Evolutionary conservation across 2,329 filamentous ascomycete genomes (phyloP), one percentile per base, ranked within the genome.

Genomic region (Coccinonectria pachysandricola): DNA sequence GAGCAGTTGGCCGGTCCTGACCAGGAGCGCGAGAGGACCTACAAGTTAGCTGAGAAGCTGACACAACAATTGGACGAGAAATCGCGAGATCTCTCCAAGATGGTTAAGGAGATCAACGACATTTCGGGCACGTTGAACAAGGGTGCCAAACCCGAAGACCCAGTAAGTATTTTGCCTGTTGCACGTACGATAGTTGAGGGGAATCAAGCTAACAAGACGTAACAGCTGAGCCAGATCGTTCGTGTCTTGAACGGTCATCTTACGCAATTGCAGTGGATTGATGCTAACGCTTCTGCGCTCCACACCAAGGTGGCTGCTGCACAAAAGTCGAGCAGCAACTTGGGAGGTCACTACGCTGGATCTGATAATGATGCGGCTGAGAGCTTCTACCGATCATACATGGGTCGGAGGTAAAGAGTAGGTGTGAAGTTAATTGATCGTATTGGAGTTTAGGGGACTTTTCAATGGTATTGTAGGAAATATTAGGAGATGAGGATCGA

Each of bases 81-180:
- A 75, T 86, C 85, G 49, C 83, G 85, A 51, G 86, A 94, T 50
- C 65, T 98, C 37, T 77, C 75, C 24, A 88, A 85, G 59, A 96
- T 98, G 86, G 93, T 98, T 44, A 87, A 93, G 51, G 91, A 96
- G 57, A 93, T 98, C 52, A 98, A 98, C 52, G 75, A 79, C 42
- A 88, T 92, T 36, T 91, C 84, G n/a, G 72, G 82, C 28, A 85
- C 78, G 13, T 62, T 98, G 40, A 88, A 76, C 67, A 94, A 92
- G 68, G 85, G 81, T 32, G 79, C 71, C 57, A 92, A 92, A 57
- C 73, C 83, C 15, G 83, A 91, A 53, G 84, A 91, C 57, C 83
- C 83, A 41, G 84, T 91, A 69, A 59, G 77, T 69, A 45, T 17
- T 21, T 18, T 3, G 8, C 11, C 19, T n/a, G 16, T 15, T 10